Base-by-base conservation (phyloP, 140 eudicot species). In the Erigeron philadelphicus region DNA sequence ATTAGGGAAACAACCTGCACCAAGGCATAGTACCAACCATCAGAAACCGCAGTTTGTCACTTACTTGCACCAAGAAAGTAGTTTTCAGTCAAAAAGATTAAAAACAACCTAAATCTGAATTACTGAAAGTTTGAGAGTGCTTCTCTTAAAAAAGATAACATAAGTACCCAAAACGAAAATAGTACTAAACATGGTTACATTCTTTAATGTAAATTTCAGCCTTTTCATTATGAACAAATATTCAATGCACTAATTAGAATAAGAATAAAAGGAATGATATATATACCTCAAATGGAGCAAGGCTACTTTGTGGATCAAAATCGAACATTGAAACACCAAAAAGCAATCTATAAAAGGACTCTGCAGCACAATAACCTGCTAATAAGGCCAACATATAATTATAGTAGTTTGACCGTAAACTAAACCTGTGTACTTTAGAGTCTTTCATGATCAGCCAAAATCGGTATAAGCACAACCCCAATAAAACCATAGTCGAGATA, bases 281-380 rank as follows among this genome's bases (percentile, higher is more conserved):
- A 12, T 49, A 81, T 72, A 89, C 98, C 98, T 93, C 96, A 79
- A 77, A 93, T 43, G 96, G 95, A 63, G 95, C 87, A 17, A 93
- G 70, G 50, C 82, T 87, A 44, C 55, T 63, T 72, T 83, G 81
- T 44, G 80, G 82, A 65, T 85, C 87, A 66, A 89, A 82, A 61
- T 89, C 81, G 59, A 81, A 83, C 54, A 80, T 72, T 1, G 98
- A 93, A 63, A 87, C 80, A 56, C 86, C 81, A 53, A 77, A 79
- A 70, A 75, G 72, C 72, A 89, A 74, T 79, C 96, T 78, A 67
- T 70, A 78, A 79, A 93, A 68, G 25, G 98, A 86, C 64, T 84
- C 95, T 46, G 80, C 90, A 76, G 85, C 77, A 72, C 85, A 86
- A 73, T 66, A 93, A 49, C 71, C 76, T 53, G 98, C 98, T 81